Evolutionary conservation across 768 basidiomycete species (phyloP), one percentile per base, ranked within the genome.

Genomic region (Tephrocybe sp.): DNA sequence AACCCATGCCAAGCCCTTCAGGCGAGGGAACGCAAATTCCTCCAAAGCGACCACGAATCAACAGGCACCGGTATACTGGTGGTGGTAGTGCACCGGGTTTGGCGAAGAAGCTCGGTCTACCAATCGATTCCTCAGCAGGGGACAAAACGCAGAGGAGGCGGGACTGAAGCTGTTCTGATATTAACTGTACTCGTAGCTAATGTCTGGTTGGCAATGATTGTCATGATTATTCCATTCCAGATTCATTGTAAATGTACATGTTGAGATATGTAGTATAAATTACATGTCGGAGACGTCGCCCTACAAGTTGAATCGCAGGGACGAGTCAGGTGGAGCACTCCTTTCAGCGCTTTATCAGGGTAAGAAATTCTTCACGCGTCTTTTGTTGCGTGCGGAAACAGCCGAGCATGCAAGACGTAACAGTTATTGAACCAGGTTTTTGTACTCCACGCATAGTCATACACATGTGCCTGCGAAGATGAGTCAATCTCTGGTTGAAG

Each of bases 371-470:
- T 71, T 97, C 95, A 26, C 97, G 82, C 31, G 96, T 99, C 75
- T 99, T 98, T 69, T 98, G 95, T 60, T 95, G 90, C n/a, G 90
- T 88, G 53, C 97, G 83, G 82, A 99, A 99, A 66, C 93, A 97
- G 13, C 97, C 97, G 46, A 98, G 76, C 97, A 99, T 99, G 60
- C 94, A 96, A 5, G 91, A 94, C 5, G 97, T 99, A 39, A 94
- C 88, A 0, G 97, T 99, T 19, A 89, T 83, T 6, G 96, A 80
- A 20, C 97, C 97, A 2, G 96, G 96, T 71, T 99, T 99, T 72
- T 99, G 97, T 8, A 99, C 97, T 48, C 97, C 97, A 55, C 97
- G 88, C 96, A 98, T 98, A 3, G 96, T 94, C 97, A 99, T 99
- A 65, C 96, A 98, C 68, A 98, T 80, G 70, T 98, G 96, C 19